These are phyloP conservation scores for Articulospora tetracladia DNA, from an alignment of 495 filamentous ascomycete species.

Conservation along the genomic window DNA sequence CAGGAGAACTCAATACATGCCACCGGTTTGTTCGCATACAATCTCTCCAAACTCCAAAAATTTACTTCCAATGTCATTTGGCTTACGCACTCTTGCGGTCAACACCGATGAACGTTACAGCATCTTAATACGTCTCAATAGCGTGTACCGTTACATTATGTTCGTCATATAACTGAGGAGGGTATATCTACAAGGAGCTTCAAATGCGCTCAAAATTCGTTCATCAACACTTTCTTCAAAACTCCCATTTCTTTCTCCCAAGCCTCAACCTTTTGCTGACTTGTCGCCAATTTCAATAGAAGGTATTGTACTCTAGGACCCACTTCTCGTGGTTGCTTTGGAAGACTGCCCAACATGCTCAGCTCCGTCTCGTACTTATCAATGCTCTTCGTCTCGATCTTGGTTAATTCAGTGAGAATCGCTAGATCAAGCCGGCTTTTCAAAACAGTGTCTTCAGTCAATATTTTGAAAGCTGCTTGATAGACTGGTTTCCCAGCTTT, in stretches of 20 bases:
- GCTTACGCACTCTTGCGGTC: no score
- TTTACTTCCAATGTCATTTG: no score
- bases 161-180: slow-evolving; percentile 14
- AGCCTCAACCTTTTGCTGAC: slow-evolving; percentile 71
- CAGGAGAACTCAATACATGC: no score
- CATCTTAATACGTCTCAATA: no score
- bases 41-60: no score
- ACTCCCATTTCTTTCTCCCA: slow-evolving; percentile 68
- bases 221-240: slow-evolving; percentile 56
- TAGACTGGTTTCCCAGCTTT: slow-evolving; percentile 85
- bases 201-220: slow-evolving; percentile 16
- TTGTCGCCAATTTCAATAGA: slow-evolving; percentile 60
- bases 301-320: slow-evolving; percentile 63
- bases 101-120: no score
- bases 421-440: slow-evolving; percentile 70
- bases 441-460: slow-evolving; percentile 70
- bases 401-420: slow-evolving; percentile 60
- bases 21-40: no score
- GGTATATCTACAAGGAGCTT: slow-evolving; percentile 8
- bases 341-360: slow-evolving; percentile 53
- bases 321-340: slow-evolving; percentile 60
- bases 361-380: slow-evolving; percentile 80
- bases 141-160: no score
- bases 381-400: slow-evolving; percentile 69
- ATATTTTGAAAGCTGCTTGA: slow-evolving; percentile 68